A percentile compares a stretch with the other conserved stretches of the same genome.
Evolutionary conservation across 2,329 filamentous ascomycete species (phyloP).

Genomic region (Tolypocladium album): DNA sequence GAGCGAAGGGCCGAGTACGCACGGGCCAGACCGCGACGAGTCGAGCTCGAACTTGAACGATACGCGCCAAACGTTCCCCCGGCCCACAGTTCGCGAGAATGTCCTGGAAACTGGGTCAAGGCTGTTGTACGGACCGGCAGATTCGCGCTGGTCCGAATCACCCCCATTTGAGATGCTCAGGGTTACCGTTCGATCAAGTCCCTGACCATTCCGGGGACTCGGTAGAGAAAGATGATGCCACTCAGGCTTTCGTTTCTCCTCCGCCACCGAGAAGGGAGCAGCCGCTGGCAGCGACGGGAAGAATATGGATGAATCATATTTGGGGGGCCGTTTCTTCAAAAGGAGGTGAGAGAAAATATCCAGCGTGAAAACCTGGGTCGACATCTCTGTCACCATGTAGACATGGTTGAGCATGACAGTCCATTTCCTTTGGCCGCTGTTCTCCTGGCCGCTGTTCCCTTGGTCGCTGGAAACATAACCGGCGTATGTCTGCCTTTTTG

Average conservation of each 20-base stretch:
- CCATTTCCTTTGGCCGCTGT: background rate
- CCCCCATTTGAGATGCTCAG: background rate
- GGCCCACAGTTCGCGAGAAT: background rate
- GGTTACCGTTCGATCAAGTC: background rate
- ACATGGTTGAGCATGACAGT: background rate
- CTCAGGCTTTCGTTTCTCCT: background rate
- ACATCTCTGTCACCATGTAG: background rate
- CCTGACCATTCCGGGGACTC: background rate
- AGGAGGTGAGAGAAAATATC: background rate
- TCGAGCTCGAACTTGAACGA: background rate
- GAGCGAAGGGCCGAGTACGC: background rate
- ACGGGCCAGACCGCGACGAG: background rate
- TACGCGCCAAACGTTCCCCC: background rate
- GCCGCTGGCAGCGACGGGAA: background rate
- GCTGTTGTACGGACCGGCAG: background rate
- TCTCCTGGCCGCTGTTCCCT: too few relatives aligned
- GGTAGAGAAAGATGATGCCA: background rate
- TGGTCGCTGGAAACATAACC: background rate
- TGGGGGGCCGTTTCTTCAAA: background rate
- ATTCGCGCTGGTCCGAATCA: background rate
- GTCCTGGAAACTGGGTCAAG: background rate
- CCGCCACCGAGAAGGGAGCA: background rate
- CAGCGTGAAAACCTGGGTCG: background rate
- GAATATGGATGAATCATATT: background rate
- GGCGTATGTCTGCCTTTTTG: background rate